Base-by-base conservation (phyloP, 345 rosid genomes). In the Melaleuca alternifolia region DNA sequence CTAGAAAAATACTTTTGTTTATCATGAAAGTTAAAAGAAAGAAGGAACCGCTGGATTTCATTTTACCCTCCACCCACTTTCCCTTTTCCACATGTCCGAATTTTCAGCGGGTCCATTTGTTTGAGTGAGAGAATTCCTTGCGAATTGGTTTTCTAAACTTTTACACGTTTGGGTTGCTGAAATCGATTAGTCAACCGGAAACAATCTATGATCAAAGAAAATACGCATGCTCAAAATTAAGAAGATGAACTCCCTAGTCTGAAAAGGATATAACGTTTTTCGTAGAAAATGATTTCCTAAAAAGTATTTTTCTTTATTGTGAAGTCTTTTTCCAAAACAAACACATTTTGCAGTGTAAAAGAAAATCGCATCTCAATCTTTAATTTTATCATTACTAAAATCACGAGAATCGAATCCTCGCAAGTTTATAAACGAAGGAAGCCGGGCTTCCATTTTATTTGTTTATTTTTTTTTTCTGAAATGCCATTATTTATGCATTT, bases 61-160 rank as follows among this genome's bases (percentile, higher is more conserved):
- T 41, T 41, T 41, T 41, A 2, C 41, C 41, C 41, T 41, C 41
- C 41, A 41, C 41, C 4, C 41, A 41, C 41, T 41, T 41, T 41
- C 41, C 41, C 41, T 41, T 41, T 41, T 41, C 4, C 41, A 4
- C 41, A 2, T 41, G 41, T 41, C 41, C 41, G 4, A 41, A 16
- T 13, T 62, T 62, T 30, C 0, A 2, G 1, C 14, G 1, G 1
- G 24, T 18, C 21, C 0, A 3, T 11, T 18, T 18, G 2, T 18
- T 71, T 71, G 3, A 18, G 46, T 33, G 1, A 33, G 33, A 65
- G 0, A 5, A 28, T 14, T 28, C 6, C 14, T 14, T 1, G 1
- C 11, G 2, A 3, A 28, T 28, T 28, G 6, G 1, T 62, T 62
- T 62, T 54, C 0, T 6, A 2, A 6, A 62, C 5, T 62, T 62